Percentiles rank a stretch among this genome's conserved stretches.
These are phyloP conservation scores for Clitopilus hobsonii DNA, from an alignment of 768 basidiomycete species.

Conservation along the genomic window DNA sequence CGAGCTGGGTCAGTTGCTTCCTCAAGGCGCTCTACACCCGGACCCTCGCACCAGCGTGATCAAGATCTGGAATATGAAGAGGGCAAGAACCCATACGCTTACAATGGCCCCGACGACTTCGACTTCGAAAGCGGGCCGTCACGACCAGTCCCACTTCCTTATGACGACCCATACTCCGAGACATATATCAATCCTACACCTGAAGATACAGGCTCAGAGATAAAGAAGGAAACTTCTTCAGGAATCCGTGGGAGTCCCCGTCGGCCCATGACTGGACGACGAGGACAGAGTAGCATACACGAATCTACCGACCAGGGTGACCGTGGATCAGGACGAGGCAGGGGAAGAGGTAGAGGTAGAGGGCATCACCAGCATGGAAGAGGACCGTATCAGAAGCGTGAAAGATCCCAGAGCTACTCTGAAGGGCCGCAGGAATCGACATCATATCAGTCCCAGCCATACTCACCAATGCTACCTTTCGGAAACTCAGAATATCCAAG, in stretches of 20 bases:
- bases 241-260: background rate
- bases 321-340: conserved; percentile 34
- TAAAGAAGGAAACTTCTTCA: background rate
- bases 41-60: conserved; percentile 47
- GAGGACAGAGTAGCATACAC: background rate
- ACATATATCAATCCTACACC: conserved; percentile 27
- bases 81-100: conserved; percentile 57
- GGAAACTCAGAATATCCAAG: background rate
- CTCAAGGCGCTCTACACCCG: conserved; percentile 54
- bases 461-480: background rate
- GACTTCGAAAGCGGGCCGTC: conserved; percentile 51
- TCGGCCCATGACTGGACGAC: background rate
- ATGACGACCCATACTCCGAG: conserved; percentile 76
- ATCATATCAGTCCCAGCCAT: conserved; percentile 3
- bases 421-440: background rate
- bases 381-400: conserved; percentile 23
- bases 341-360: conserved; percentile 32
- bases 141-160: conserved; percentile 66
- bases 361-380: conserved; percentile 25
- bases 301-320: conserved; percentile 9
- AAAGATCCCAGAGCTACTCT: conserved; percentile 10
- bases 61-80: conserved; percentile 45
- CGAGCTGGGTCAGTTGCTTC: conserved; percentile 43
- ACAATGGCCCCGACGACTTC: conserved; percentile 65
- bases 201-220: conserved; percentile 4